phyloP scores from a whole-genome alignment of 2,329 filamentous ascomycete genomes.

The Parastagonospora avenae region DNA sequence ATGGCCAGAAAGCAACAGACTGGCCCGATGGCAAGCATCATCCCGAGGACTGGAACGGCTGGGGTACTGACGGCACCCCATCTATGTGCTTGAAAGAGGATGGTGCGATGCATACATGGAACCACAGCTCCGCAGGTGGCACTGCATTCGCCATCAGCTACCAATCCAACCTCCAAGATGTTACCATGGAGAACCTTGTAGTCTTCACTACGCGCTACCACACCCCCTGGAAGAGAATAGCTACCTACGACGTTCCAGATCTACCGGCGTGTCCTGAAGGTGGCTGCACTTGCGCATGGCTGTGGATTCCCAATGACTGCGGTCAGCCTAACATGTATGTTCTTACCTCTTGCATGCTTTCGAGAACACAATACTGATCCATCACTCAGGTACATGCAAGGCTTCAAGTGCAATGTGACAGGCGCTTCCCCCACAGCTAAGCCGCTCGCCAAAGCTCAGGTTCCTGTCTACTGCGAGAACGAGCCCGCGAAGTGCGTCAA shows the following conservation, averaged over 20 bases:
- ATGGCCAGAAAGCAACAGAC: slow-evolving; percentile 44
- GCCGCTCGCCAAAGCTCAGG: slow-evolving; percentile 48
- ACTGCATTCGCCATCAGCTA: slow-evolving; percentile 60
- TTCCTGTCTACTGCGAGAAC: slow-evolving; percentile 51
- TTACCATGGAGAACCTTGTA: slow-evolving; percentile 58
- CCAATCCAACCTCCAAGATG: slow-evolving; percentile 52
- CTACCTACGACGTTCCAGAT: slow-evolving; percentile 46
- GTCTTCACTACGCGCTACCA: slow-evolving; percentile 53
- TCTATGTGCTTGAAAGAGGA: slow-evolving; percentile 47
- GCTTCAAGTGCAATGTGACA: slow-evolving; percentile 56
- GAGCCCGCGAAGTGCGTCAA: slow-evolving; percentile 51
- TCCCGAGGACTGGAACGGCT: slow-evolving; percentile 53
- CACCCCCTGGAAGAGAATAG: slow-evolving; percentile 48
- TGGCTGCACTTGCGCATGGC: slow-evolving; percentile 51
- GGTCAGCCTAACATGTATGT: slow-evolving; percentile 46
- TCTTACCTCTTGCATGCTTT: not conserved
- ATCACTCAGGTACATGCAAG: slow-evolving; percentile 52
- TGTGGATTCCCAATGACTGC: slow-evolving; percentile 49
- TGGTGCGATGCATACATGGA: slow-evolving; percentile 56
- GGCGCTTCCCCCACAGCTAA: slow-evolving; percentile 49
- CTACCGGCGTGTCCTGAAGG: slow-evolving; percentile 46
- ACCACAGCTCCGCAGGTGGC: slow-evolving; percentile 51
- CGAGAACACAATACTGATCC: not conserved
- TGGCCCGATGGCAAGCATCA: slow-evolving; percentile 57
- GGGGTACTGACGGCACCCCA: slow-evolving; percentile 30